Conservation (phyloP, 2,329 filamentous ascomycete genomes). For the Alternaria angustiovoidea region DNA sequence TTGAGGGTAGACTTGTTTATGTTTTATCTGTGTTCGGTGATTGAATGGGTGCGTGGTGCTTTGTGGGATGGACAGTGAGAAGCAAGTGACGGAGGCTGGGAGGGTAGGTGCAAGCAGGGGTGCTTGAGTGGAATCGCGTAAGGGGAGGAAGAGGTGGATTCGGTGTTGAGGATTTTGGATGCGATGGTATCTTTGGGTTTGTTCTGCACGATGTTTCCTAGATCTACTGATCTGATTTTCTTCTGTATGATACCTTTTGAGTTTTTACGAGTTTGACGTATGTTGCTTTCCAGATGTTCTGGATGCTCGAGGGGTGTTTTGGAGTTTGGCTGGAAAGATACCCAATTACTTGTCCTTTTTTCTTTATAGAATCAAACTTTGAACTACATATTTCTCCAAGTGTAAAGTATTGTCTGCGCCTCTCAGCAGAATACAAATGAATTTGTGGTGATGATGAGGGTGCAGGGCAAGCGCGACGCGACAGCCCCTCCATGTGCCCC, state of each 20-base stretch:
- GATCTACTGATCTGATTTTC: neutral
- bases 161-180: neutral
- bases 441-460: conserved; percentile 5
- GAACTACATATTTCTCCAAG: too few relatives aligned
- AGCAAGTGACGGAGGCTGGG: neutral
- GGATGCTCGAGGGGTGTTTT: neutral
- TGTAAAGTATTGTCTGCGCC: too few relatives aligned
- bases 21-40: neutral
- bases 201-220: neutral
- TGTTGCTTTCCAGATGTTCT: neutral
- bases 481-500: conserved; percentile 18
- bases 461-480: neutral
- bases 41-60: neutral
- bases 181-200: neutral
- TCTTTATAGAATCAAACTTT: too few relatives aligned
- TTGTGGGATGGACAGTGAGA: neutral
- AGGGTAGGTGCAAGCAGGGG: neutral
- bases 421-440: neutral
- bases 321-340: neutral
- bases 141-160: neutral
- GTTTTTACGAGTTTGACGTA: neutral
- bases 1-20: neutral
- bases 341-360: neutral
- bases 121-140: neutral
- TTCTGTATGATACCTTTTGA: neutral